A percentile compares a stretch with the other conserved stretches of the same genome.
These are phyloP conservation scores for Lipomyces starkeyi DNA, from an alignment of 805 yeast genomes.

Conservation along the genomic window DNA sequence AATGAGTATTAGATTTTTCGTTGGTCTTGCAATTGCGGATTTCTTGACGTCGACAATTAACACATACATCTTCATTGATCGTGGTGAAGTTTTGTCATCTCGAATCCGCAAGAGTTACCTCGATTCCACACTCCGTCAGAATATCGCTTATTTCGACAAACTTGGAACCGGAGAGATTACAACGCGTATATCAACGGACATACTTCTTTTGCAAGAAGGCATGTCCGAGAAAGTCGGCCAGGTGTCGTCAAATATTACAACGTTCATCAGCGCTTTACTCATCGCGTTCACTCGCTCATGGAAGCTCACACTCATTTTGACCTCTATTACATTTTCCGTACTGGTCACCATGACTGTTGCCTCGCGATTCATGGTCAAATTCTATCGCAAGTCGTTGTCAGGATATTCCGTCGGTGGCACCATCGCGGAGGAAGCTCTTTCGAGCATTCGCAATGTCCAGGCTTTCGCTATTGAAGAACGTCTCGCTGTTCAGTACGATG, in stretches of 20 bases:
- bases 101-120: conserved; percentile 49
- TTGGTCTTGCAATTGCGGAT: conserved; percentile 22
- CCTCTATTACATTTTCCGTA: conserved; percentile 45
- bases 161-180: conserved; percentile 53
- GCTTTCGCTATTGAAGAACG: conserved; percentile 51
- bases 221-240: conserved; percentile 51
- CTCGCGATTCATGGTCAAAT: conserved; percentile 42
- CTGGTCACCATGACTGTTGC: conserved; percentile 43
- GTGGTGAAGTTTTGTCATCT: conserved; percentile 51
- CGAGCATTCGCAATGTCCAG: conserved; percentile 50
- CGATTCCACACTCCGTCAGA: conserved; percentile 48
- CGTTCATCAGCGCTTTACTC: conserved; percentile 49
- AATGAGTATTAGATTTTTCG: conserved; percentile 19
- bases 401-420: conserved; percentile 39
- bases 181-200: conserved; percentile 51
- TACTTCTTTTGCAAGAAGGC: conserved; percentile 51
- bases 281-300: conserved; percentile 49
- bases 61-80: conserved; percentile 47
- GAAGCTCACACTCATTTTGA: conserved; percentile 48
- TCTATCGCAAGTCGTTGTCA: conserved; percentile 16
- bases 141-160: conserved; percentile 51
- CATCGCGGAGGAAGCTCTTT: conserved; percentile 50
- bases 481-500: conserved; percentile 45
- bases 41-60: conserved; percentile 37
- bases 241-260: conserved; percentile 47